Base-by-base conservation (phyloP, 352 stramenopile species). In the Pilasporangium apinafurcum region DNA sequence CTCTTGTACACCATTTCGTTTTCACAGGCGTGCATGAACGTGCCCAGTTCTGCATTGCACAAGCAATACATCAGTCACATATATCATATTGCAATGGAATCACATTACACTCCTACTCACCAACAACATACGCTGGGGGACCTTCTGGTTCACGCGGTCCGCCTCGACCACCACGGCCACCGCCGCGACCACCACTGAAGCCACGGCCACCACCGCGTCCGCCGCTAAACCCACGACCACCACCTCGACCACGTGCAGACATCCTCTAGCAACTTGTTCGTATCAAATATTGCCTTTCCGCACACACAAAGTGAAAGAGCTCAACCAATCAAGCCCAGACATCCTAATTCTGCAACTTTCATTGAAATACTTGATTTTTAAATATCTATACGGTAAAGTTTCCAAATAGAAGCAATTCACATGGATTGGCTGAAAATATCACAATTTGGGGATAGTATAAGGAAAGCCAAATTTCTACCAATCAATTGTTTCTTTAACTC, bases 1-100 rank as follows among this genome's bases (percentile, higher is more conserved):
- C 95, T 96, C 73, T 97, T 97, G 75, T 94, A 99, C 24, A 99
- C 86, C 74, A 99, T 92, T 68, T 99, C 95, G 44, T 95, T 95
- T 78, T 99, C 96, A 49, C 89, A 98, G 50, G 95, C 80, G 72
- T 99, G 96, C 53, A 98, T 72, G 51, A 99, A 98, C 39, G 82
- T 73, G 18, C 96, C 96, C 32, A 97, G 72, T 62, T 99, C 96
- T 97, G 48, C 25, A 51, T 43, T 37, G 1, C 14, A 52, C 34
- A 12, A 37, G 56, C 2, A 33, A 28, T 8, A 29, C 12, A 28
- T 33, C 32, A 27, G 17, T 7, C 13, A 49, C 46, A 28, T 32
- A 20, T 8, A 33, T 21, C n/a, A 26, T 2, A 37, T 21, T 37
- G 10, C 25, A 44, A 13, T 26, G 25, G 30, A 27, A 17, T 8